Percentiles rank a stretch among this genome's conserved stretches.
phyloP scores from a whole-genome alignment of 257 asterid genomes.

The Avicennia marina region DNA sequence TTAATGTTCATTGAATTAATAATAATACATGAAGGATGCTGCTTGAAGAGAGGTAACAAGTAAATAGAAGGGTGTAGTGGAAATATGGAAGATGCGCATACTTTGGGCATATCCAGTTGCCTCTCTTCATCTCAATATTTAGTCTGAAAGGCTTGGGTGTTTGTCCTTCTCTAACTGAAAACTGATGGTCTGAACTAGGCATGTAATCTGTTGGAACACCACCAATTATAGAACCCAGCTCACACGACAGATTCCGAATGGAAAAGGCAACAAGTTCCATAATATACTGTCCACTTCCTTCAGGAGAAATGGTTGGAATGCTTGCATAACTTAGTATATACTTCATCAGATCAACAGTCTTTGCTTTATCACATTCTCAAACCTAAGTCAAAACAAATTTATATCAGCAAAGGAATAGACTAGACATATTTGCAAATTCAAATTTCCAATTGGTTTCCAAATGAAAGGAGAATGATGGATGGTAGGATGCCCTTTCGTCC shows the following conservation, averaged over 20 bases:
- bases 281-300: slow-evolving; percentile 50
- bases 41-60: slow-evolving; percentile 5
- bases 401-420: too few relatives aligned
- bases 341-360: slow-evolving; percentile 76
- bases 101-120: slow-evolving; percentile 93
- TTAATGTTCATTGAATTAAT: too few relatives aligned
- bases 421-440: too few relatives aligned
- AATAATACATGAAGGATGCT: too few relatives aligned
- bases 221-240: slow-evolving; percentile 45
- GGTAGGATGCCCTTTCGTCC: too few relatives aligned
- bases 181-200: slow-evolving; percentile 40
- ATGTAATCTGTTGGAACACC: slow-evolving; percentile 31
- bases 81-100: slow-evolving; percentile 29
- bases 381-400: slow-evolving; percentile 30
- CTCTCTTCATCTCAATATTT: slow-evolving; percentile 77
- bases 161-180: slow-evolving; percentile 28
- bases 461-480: too few relatives aligned
- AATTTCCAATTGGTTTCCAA: too few relatives aligned
- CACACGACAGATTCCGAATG: slow-evolving; percentile 57
- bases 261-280: slow-evolving; percentile 81
- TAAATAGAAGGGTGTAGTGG: not conserved
- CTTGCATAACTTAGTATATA: slow-evolving; percentile 83
- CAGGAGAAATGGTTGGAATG: slow-evolving; percentile 55
- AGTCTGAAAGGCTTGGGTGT: slow-evolving; percentile 50
- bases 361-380: slow-evolving; percentile 41